Base-by-base conservation (phyloP, 2,329 filamentous ascomycete genomes). In the Monilinia vaccinii-corymbosi region DNA sequence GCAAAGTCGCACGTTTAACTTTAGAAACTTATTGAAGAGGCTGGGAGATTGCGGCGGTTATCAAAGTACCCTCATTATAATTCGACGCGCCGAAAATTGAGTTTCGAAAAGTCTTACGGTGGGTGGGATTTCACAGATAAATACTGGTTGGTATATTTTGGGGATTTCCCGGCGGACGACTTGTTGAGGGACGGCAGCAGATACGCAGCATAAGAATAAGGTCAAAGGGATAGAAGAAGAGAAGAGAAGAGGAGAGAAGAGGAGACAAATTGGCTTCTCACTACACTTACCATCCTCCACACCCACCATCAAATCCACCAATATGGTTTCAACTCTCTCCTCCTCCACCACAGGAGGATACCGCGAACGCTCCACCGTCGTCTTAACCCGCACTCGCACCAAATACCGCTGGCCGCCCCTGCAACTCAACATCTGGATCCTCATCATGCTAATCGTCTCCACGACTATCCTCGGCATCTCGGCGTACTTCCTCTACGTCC, bases 381-480 rank as follows among this genome's bases (percentile, higher is more conserved):
- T 52, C 18, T n/a, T 58, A 8, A 25, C 32, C 1, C 66, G 69
- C 14, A 63, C 69, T 7, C 65, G 65, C 44, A 71, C 67, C 14
- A 69, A 70, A 46, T 88, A 87, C 76, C 83, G 84, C 74, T 88
- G 85, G 85, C 85, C 85, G 21, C 81, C 82, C n/a, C 72, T 83
- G 58, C 81, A 85, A 72, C 77, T 88, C 61, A 86, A 86, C 69
- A 73, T 87, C 55, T 87, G 85, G 83, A 82, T 87, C 69, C 75
- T 87, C 53, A 75, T 86, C 65, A 86, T 87, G 80, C 75, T 87
- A 13, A 75, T 83, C 4, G 78, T 82, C 1, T 79, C 81, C 6
- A 75, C 78, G 58, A 79, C 78, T 57, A 80, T 86, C 62, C 76
- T 88, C 45, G 85, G 84, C 56, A 78, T 87, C 23, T 84, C 86